Evolutionary conservation across 2,329 filamentous ascomycete genomes (phyloP).

Genomic region (Paramyrothecium sp.): DNA sequence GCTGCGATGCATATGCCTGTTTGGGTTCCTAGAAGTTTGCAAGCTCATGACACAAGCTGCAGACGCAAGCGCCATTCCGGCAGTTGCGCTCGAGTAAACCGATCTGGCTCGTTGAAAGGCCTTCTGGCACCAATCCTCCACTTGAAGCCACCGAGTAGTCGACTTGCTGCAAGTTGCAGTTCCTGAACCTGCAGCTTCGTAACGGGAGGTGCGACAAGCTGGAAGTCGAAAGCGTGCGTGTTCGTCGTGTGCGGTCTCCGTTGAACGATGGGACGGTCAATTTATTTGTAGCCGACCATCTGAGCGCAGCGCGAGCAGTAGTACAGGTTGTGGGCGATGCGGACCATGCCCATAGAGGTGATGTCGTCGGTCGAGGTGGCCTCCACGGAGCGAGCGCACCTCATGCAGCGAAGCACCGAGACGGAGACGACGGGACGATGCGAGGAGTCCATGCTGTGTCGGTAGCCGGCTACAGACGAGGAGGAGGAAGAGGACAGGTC

Average conservation of each 20-base stretch:
- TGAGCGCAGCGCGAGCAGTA: conserved; percentile 65
- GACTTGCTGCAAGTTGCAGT: no score
- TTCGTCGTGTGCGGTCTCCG: background rate
- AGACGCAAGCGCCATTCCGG: background rate
- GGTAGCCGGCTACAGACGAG: conserved; percentile 21
- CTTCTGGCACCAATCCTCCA: no score
- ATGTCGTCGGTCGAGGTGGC: conserved; percentile 60
- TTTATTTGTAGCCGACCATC: conserved; percentile 63
- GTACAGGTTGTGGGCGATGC: conserved; percentile 64
- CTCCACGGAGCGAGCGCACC: conserved; percentile 59
- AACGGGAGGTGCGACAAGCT: no score
- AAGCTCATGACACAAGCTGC: background rate
- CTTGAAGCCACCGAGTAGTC: no score
- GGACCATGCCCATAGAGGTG: conserved; percentile 59
- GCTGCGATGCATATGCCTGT: no score
- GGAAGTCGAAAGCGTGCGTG: no score
- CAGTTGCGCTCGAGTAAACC: no score
- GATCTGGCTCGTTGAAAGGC: no score
- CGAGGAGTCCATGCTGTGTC: conserved; percentile 49
- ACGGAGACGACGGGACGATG: conserved; percentile 49
- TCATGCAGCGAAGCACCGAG: conserved; percentile 61
- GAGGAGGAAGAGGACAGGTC: conserved; percentile 37
- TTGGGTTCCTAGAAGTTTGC: no score
- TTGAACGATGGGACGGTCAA: background rate
- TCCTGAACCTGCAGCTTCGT: no score